Conservation (phyloP, 2,329 filamentous ascomycete genomes). For the Fusarium setosum region DNA sequence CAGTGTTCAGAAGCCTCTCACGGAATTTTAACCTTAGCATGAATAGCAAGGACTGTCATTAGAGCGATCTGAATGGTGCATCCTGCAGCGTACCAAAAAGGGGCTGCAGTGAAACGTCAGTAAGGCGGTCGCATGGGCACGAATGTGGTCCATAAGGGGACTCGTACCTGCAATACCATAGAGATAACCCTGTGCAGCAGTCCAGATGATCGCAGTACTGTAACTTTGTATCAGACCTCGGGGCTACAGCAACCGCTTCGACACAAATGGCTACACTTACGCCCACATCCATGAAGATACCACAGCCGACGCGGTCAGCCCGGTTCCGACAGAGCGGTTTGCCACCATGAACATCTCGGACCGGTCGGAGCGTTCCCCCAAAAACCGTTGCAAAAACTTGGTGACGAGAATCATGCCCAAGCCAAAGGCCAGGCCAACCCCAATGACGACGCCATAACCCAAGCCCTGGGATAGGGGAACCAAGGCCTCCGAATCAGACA, state of each 20-base stretch:
- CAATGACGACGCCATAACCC: slow-evolving; percentile 21
- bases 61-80: background rate
- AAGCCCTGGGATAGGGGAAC: slow-evolving; percentile 7
- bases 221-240: background rate
- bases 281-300: background rate
- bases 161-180: background rate
- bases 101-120: too few relatives aligned
- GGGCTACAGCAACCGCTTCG: background rate
- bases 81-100: background rate
- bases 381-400: slow-evolving; percentile 5
- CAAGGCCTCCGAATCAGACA: too few relatives aligned
- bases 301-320: background rate
- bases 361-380: slow-evolving; percentile 11
- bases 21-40: background rate
- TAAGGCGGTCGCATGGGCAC: background rate
- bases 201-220: too few relatives aligned
- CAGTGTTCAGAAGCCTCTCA: too few relatives aligned
- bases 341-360: background rate
- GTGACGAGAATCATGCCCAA: slow-evolving; percentile 18
- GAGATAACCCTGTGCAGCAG: background rate
- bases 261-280: background rate
- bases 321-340: background rate
- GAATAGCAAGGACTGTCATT: background rate
- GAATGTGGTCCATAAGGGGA: too few relatives aligned
- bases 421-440: slow-evolving; percentile 16